Evolutionary conservation across 345 rosid species (phyloP).

Genomic region (Gossypium anomalum): DNA sequence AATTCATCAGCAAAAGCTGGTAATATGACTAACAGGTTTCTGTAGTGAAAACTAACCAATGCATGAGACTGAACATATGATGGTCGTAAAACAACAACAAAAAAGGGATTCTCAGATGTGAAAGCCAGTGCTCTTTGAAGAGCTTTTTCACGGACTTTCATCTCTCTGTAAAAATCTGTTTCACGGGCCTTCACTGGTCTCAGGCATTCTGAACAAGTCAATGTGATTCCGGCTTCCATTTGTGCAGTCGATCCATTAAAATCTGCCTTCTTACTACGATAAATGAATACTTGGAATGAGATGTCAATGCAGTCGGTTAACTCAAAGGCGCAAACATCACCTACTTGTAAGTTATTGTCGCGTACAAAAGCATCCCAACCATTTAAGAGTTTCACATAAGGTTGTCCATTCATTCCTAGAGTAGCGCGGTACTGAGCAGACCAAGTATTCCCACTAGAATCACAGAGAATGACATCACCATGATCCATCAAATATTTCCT

Average conservation of each 20-base stretch:
- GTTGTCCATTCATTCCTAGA: background rate
- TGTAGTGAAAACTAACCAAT: background rate
- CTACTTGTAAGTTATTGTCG: slow-evolving; percentile 8
- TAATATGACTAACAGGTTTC: background rate
- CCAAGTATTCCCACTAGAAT: slow-evolving; percentile 9
- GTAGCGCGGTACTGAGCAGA: background rate
- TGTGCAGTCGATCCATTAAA: background rate
- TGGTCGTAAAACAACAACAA: background rate
- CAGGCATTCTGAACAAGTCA: background rate
- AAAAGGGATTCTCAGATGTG: background rate
- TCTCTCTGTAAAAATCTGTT: background rate
- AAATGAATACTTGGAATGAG: slow-evolving; percentile 10
- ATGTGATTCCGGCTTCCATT: background rate
- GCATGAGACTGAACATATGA: background rate
- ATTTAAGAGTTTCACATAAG: background rate
- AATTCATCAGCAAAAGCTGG: background rate
- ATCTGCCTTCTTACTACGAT: background rate
- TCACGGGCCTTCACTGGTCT: background rate
- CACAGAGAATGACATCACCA: background rate
- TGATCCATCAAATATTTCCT: background rate
- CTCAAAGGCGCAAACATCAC: slow-evolving; percentile 22
- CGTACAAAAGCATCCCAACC: slow-evolving; percentile 19
- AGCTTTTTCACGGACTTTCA: background rate
- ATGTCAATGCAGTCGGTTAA: background rate
- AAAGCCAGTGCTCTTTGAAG: background rate